phyloP scores from a whole-genome alignment of 2,329 filamentous ascomycete species.

The Fusarium palustre region DNA sequence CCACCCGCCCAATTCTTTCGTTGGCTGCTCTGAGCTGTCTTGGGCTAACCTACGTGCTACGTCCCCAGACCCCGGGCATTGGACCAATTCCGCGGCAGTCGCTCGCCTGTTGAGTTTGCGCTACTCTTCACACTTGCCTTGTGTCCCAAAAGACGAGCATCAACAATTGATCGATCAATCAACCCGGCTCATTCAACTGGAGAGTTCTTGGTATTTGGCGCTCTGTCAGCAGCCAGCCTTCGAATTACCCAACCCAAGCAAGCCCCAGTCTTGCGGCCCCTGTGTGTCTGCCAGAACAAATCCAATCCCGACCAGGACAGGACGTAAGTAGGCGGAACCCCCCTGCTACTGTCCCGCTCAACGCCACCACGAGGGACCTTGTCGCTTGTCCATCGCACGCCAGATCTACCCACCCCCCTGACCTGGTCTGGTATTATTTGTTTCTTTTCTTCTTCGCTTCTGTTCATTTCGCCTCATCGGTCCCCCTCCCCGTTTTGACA shows the following conservation, averaged over 20 bases:
- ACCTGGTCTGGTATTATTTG: constrained; percentile 40
- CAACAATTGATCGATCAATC: constrained; percentile 37
- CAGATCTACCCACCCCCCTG: constrained; percentile 51
- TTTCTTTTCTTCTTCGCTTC: constrained; percentile 41
- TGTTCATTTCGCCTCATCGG: constrained; percentile 45
- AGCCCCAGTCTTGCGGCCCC: constrained; percentile 31
- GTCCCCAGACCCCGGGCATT: constrained; percentile 48
- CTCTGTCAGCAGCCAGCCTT: constrained; percentile 22
- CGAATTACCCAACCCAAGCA: constrained; percentile 29
- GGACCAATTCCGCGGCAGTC: constrained; percentile 45
- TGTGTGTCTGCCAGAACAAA: constrained; percentile 34
- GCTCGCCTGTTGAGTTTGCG: constrained; percentile 45
- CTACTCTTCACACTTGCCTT: constrained; percentile 39
- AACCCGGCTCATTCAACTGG: constrained; percentile 29
- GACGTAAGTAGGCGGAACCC: constrained; percentile 32
- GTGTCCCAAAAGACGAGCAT: constrained; percentile 27
- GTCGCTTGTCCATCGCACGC: constrained; percentile 48
- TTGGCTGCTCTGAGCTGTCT: constrained; percentile 36
- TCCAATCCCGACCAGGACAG: constrained; percentile 35
- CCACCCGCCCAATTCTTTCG: constrained; percentile 39
- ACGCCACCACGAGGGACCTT: constrained; percentile 53
- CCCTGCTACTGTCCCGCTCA: constrained; percentile 47
- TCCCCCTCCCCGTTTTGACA: constrained; percentile 40
- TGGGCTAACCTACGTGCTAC: constrained; percentile 41
- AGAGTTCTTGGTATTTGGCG: constrained; percentile 32